Conservation (phyloP, 208 protist species). For the Porcisia deanei region DNA sequence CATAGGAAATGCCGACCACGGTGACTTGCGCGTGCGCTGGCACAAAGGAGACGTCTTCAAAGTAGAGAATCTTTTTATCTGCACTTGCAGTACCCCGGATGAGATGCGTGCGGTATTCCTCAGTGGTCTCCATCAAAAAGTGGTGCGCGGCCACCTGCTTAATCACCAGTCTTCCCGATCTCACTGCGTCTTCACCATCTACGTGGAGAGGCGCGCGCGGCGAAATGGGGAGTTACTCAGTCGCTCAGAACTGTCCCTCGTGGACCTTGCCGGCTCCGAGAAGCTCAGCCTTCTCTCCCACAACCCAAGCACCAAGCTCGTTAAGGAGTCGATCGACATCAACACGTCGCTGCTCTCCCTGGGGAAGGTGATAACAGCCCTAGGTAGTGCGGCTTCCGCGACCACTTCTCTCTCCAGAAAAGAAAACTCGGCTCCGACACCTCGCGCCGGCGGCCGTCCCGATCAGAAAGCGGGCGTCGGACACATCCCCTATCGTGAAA, state of each 20-base stretch:
- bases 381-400: conserved; percentile 28
- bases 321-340: conserved; percentile 92
- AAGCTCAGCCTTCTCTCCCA: conserved; percentile 61
- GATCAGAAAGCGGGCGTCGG: neutral
- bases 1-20: conserved; percentile 7
- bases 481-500: conserved; percentile 92
- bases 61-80: conserved; percentile 90
- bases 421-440: neutral
- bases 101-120: conserved; percentile 83
- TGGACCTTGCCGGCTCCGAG: conserved; percentile 93
- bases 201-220: conserved; percentile 59
- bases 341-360: conserved; percentile 91
- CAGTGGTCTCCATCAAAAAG: conserved; percentile 70
- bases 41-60: conserved; percentile 67
- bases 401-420: neutral
- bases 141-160: conserved; percentile 81
- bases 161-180: conserved; percentile 92
- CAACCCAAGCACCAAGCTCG: conserved; percentile 51
- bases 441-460: conserved; percentile 1
- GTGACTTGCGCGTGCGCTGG: conserved; percentile 64
- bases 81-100: conserved; percentile 58
- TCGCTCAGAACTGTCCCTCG: conserved; percentile 79
- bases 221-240: conserved; percentile 41
- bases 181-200: conserved; percentile 91
- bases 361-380: conserved; percentile 91